These are phyloP conservation scores for Wolfiporia cocos DNA, from an alignment of 1,284 basidiomycete species.

Conservation along the genomic window DNA sequence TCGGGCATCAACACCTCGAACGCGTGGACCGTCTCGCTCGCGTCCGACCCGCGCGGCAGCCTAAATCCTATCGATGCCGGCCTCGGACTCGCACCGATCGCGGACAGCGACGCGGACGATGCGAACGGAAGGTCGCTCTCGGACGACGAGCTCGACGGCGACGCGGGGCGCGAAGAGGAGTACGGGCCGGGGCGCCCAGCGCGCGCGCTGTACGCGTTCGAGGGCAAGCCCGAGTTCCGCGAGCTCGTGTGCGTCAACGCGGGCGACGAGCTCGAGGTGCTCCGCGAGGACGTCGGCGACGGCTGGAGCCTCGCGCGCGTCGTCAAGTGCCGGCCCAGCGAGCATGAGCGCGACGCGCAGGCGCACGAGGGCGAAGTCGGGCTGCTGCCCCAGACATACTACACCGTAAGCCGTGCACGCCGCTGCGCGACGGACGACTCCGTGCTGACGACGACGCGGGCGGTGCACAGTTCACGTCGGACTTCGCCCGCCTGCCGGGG, in stretches of 20 bases:
- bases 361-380: conserved; percentile 53
- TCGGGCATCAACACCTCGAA: conserved; percentile 69
- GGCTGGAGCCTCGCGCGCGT: conserved; percentile 68
- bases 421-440: too few species aligned
- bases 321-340: conserved; percentile 9
- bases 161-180: conserved; percentile 28
- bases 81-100: too few species aligned
- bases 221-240: conserved; percentile 65
- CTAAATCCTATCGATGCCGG: conserved; percentile 1
- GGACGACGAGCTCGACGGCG: conserved; percentile 32
- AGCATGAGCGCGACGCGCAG: conserved; percentile 7
- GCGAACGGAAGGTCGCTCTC: conserved; percentile 18
- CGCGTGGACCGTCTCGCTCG: conserved; percentile 65
- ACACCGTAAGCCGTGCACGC: conserved; percentile 51
- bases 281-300: conserved; percentile 62
- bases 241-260: conserved; percentile 56
- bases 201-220: conserved; percentile 64
- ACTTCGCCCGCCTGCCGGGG: conserved; percentile 47
- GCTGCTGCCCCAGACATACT: conserved; percentile 64
- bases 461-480: conserved; percentile 56
- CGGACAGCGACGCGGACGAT: too few species aligned
- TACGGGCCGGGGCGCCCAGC: conserved; percentile 40
- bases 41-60: conserved; percentile 30
- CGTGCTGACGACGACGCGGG: too few species aligned
- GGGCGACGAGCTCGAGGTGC: conserved; percentile 57